These are phyloP conservation scores for Sporothrix pseudoabietina DNA, from an alignment of 2,329 filamentous ascomycete species.

Conservation along the genomic window DNA sequence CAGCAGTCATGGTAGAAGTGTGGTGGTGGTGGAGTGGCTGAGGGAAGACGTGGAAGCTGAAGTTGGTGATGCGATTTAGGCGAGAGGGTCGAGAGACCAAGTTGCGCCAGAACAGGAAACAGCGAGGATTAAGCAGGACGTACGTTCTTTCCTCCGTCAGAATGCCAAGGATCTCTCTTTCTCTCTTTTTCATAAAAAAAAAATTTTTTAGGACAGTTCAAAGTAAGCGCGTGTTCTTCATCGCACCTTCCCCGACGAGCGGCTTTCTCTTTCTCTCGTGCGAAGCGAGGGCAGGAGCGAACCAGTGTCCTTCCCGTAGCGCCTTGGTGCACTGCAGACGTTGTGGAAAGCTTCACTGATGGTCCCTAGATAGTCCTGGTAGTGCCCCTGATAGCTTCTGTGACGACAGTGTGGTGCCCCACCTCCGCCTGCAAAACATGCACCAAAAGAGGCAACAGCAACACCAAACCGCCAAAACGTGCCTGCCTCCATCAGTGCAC, in stretches of 20 bases:
- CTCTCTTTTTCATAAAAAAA: too few relatives aligned
- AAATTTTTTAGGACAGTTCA: too few relatives aligned
- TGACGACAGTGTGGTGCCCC: constrained; percentile 7
- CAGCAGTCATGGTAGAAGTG: not conserved
- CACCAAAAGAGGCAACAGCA: not conserved
- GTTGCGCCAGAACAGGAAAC: not conserved
- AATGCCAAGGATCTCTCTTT: not conserved
- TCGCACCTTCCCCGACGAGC: not conserved
- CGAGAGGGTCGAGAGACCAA: not conserved
- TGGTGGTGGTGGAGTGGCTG: not conserved
- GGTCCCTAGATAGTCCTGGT: constrained; percentile 1
- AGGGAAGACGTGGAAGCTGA: not conserved
- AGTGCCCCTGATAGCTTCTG: constrained; percentile 11
- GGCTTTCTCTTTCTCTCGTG: not conserved
- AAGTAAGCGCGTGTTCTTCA: not conserved
- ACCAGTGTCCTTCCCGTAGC: not conserved
- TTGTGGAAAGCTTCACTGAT: not conserved
- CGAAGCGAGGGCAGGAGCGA: not conserved
- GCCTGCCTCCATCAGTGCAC: not conserved
- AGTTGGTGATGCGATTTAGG: not conserved
- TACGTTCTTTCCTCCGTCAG: not conserved
- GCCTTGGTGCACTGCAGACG: not conserved
- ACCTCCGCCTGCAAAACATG: constrained; percentile 9
- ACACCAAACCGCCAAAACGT: not conserved
- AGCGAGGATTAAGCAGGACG: not conserved